phyloP scores from a whole-genome alignment of 2,329 filamentous ascomycete genomes.

The Dissoconium aciculare region DNA sequence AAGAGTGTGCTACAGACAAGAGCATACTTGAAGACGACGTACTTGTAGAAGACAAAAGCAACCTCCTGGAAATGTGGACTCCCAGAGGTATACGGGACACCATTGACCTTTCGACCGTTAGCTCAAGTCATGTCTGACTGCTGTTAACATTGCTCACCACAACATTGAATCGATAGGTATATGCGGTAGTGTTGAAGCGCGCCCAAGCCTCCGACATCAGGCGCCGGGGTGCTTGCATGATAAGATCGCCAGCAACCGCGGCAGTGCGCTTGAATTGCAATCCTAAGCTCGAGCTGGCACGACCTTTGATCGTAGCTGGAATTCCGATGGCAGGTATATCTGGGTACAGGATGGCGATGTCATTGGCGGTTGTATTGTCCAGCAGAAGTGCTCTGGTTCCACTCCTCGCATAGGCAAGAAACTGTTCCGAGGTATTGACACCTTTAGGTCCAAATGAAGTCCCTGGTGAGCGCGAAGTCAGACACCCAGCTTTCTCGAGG shows the following conservation, averaged over 20 bases:
- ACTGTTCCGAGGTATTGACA: constrained; percentile 16
- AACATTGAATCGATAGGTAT: constrained; percentile 34
- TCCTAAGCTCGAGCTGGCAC: constrained; percentile 11
- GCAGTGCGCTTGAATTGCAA: constrained; percentile 13
- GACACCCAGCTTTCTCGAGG: too few species aligned
- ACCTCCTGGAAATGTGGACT: constrained; percentile 36
- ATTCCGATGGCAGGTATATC: constrained; percentile 17
- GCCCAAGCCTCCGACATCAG: constrained; percentile 13
- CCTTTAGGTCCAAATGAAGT: constrained; percentile 12
- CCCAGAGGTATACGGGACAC: constrained; percentile 15
- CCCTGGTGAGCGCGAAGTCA: too few species aligned
- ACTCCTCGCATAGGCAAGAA: constrained; percentile 7
- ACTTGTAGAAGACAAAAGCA: constrained; percentile 40
- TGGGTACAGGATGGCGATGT: constrained; percentile 22
- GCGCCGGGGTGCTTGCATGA: constrained; percentile 10
- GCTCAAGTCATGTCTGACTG: too few species aligned
- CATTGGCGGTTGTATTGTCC: constrained; percentile 23
- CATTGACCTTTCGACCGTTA: constrained; percentile 15
- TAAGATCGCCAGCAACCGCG: constrained; percentile 13
- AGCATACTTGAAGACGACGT: too few species aligned
- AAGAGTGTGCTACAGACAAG: too few species aligned
- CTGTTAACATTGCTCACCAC: constrained; percentile 9
- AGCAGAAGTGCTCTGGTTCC: constrained; percentile 3
- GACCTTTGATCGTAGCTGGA: constrained; percentile 11
- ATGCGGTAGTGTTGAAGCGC: constrained; percentile 14